These are phyloP conservation scores for Aspergillus saccharolyticus DNA, from an alignment of 495 filamentous ascomycete species.

Conservation along the genomic window DNA sequence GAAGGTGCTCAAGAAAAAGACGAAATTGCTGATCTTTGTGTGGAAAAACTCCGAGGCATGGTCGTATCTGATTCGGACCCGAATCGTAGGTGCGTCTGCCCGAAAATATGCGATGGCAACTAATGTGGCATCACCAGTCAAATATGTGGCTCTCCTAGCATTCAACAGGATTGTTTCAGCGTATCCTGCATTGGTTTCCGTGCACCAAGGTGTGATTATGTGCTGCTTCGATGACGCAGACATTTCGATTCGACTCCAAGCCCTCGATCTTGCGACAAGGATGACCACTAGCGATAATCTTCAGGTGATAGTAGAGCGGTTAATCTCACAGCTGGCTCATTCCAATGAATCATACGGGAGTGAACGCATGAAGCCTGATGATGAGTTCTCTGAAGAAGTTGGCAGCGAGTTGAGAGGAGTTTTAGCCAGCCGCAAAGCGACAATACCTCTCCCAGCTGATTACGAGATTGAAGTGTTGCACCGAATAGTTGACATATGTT, in stretches of 20 bases:
- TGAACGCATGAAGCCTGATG: neutral
- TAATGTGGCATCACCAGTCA: conserved; percentile 51
- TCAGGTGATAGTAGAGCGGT: conserved; percentile 72
- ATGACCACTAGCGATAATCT: conserved; percentile 88
- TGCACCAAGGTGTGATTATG: conserved; percentile 93
- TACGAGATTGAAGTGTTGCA: conserved; percentile 75
- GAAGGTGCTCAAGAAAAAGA: conserved; percentile 75
- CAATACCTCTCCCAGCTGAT: conserved; percentile 61
- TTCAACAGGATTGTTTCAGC: conserved; percentile 90
- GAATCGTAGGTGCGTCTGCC: conserved; percentile 57
- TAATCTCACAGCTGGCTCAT: conserved; percentile 74
- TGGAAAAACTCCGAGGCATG: conserved; percentile 90
- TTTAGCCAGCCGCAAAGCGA: conserved; percentile 20
- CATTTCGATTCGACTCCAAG: conserved; percentile 91
- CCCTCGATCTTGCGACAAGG: conserved; percentile 81
- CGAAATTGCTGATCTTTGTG: conserved; percentile 90
- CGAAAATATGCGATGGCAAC: neutral
- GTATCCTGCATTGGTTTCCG: conserved; percentile 77
- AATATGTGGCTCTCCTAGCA: conserved; percentile 93
- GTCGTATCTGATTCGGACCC: conserved; percentile 87
- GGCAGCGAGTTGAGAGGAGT: neutral
- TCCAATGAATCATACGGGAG: conserved; percentile 29
- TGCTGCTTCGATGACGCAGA: conserved; percentile 93
- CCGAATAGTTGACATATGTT: conserved; percentile 83
- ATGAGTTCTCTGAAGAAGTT: neutral